phyloP scores from a whole-genome alignment of 352 stramenopile species.

The Globisporangium nagaii region DNA sequence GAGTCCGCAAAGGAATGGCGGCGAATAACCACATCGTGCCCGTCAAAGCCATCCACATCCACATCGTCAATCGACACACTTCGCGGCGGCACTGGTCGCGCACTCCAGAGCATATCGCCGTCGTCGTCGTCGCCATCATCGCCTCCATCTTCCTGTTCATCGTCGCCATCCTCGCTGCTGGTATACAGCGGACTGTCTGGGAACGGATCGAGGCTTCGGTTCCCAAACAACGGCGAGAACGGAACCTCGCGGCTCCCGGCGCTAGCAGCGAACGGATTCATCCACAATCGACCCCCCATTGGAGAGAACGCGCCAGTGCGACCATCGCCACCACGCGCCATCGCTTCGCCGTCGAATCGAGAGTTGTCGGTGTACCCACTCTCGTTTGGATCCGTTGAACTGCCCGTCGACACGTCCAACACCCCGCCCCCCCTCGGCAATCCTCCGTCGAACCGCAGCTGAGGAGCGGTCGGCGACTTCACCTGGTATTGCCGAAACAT shows the following conservation, averaged over 20 bases:
- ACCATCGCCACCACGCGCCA: background rate
- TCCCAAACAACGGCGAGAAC: background rate
- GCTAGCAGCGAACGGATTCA: constrained; percentile 4
- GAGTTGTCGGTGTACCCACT: background rate
- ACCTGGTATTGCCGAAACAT: constrained; percentile 82
- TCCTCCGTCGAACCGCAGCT: constrained; percentile 1
- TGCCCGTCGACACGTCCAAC: background rate
- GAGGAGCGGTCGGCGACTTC: constrained; percentile 31
- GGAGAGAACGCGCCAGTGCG: background rate
- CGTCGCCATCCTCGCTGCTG: constrained; percentile 16
- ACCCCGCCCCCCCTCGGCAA: too few relatives aligned
- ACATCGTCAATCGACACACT: constrained; percentile 6
- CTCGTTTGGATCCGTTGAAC: background rate
- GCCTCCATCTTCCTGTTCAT: constrained; percentile 9
- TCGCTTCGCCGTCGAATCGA: background rate
- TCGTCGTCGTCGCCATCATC: constrained; percentile 7
- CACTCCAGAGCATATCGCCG: background rate
- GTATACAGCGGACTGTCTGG: constrained; percentile 21
- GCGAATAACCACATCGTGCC: background rate
- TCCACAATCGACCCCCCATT: background rate
- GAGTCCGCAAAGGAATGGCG: background rate
- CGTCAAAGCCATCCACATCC: background rate
- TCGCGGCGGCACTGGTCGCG: background rate
- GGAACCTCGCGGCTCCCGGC: background rate
- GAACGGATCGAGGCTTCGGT: constrained; percentile 12